Conservation (phyloP, 176 grass and related monocot genomes). For the Pontederia paniculata region DNA sequence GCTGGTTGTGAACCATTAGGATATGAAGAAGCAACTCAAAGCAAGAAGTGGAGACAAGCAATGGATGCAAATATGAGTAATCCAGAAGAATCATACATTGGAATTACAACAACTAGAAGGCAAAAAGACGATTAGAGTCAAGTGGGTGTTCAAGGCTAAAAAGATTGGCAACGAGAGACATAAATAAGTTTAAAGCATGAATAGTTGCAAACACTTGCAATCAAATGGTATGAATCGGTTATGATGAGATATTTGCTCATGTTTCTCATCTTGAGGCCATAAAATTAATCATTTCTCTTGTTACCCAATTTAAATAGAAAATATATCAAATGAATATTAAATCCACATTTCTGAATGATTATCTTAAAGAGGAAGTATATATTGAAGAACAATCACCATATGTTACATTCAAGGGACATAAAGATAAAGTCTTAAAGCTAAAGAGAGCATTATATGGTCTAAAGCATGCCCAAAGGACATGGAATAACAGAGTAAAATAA, state of each 20-base stretch:
- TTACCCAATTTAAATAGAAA: not conserved
- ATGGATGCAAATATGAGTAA: not conserved
- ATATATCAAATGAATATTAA: no score
- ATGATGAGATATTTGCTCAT: slow-evolving; percentile 4
- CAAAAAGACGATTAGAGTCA: not conserved
- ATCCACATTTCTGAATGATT: not conserved
- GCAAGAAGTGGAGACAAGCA: not conserved
- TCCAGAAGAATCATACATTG: slow-evolving; percentile 3
- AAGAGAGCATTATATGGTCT: not conserved
- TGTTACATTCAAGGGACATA: not conserved
- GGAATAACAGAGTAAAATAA: not conserved
- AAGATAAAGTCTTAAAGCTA: not conserved
- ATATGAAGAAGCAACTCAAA: not conserved
- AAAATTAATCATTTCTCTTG: not conserved
- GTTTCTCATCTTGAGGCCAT: no score
- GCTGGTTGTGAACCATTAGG: not conserved
- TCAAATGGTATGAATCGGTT: not conserved
- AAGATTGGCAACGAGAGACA: not conserved
- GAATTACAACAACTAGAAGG: not conserved
- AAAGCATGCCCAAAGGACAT: not conserved
- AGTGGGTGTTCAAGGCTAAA: not conserved
- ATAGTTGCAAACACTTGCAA: not conserved
- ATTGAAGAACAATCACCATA: not conserved
- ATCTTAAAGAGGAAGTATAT: not conserved
- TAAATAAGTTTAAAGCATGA: not conserved